Evolutionary conservation across 2,329 filamentous ascomycete genomes (phyloP).

Genomic region (Xylaria hypoxylon): DNA sequence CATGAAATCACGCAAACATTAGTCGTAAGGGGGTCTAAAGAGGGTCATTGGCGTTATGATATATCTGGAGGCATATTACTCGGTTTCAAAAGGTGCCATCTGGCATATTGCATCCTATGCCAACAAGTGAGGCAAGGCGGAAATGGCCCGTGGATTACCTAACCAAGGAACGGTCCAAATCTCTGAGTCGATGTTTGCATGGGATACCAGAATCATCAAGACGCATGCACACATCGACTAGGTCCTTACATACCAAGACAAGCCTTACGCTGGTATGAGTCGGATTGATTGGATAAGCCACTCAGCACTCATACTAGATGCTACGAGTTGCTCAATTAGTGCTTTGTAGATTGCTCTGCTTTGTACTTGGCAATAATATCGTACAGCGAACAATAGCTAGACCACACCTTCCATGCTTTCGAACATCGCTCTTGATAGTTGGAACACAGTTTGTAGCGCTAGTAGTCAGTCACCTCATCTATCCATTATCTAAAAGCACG

Average conservation of each 20-base stretch:
- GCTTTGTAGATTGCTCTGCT: too few relatives aligned
- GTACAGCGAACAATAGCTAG: conserved; percentile 20
- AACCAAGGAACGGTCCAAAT: not conserved
- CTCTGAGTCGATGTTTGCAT: not conserved
- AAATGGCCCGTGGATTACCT: not conserved
- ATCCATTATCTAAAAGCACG: conserved; percentile 17
- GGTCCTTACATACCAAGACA: not conserved
- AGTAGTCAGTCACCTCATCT: conserved; percentile 1
- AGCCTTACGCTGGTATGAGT: not conserved
- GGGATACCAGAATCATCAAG: not conserved
- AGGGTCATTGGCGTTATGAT: conserved; percentile 8
- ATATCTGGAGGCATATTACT: not conserved
- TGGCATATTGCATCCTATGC: not conserved
- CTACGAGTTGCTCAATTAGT: conserved; percentile 11
- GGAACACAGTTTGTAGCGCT: conserved; percentile 9
- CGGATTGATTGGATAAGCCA: not conserved
- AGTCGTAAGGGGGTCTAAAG: not conserved
- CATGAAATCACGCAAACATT: not conserved
- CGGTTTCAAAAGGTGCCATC: not conserved
- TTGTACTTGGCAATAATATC: conserved; percentile 27
- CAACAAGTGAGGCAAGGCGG: not conserved
- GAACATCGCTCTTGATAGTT: conserved; percentile 12
- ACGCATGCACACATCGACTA: not conserved
- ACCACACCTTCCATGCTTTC: conserved; percentile 11
- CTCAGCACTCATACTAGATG: not conserved